A percentile compares a stretch with the other conserved stretches of the same genome.
Evolutionary conservation across 495 filamentous ascomycete genomes (phyloP).

Genomic region (Penicillium steckii): DNA sequence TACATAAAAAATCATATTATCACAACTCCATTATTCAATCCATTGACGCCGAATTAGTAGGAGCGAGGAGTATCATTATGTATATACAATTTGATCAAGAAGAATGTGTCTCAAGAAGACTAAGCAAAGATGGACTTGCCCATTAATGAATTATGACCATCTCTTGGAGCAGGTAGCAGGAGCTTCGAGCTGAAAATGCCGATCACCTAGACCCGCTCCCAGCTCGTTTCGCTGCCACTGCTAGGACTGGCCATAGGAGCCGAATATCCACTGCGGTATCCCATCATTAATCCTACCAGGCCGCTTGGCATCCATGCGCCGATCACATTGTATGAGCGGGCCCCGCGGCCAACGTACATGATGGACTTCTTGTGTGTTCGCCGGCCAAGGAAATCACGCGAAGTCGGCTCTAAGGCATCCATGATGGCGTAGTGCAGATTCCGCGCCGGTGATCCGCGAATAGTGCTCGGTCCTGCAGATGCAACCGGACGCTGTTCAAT

Average conservation of each 20-base stretch:
- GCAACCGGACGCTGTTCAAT: slow-evolving; percentile 44
- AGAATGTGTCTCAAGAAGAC: background rate
- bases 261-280: slow-evolving; percentile 50
- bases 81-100: slow-evolving; percentile 14
- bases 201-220: slow-evolving; percentile 32
- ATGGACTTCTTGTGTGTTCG: slow-evolving; percentile 44
- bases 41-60: slow-evolving; percentile 12
- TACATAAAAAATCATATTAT: background rate
- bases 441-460: slow-evolving; percentile 65
- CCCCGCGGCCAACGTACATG: slow-evolving; percentile 78
- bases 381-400: slow-evolving; percentile 39
- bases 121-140: background rate
- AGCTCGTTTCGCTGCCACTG: slow-evolving; percentile 39
- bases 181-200: no score
- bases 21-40: background rate
- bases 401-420: slow-evolving; percentile 66
- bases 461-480: slow-evolving; percentile 39
- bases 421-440: slow-evolving; percentile 83
- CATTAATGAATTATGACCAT: no score
- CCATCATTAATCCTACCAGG: slow-evolving; percentile 87
- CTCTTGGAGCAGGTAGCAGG: no score
- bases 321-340: slow-evolving; percentile 77
- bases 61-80: slow-evolving; percentile 24
- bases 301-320: slow-evolving; percentile 78
- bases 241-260: slow-evolving; percentile 22